Evolutionary conservation across 192 early-diverging fungal genomes (phyloP).

Genomic region (Coemansia pectinata): DNA sequence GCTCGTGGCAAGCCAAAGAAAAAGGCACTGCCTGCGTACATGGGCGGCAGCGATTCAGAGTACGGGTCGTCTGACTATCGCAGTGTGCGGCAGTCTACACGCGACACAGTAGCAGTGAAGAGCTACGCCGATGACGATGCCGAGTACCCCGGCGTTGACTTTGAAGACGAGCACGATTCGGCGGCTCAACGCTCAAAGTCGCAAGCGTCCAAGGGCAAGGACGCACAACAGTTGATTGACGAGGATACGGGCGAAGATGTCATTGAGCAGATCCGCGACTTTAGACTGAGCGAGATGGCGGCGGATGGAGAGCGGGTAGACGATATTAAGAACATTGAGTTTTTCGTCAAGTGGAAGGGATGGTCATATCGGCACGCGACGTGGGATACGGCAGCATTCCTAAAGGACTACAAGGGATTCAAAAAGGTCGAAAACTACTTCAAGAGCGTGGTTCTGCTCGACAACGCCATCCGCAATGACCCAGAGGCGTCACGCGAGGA

Average conservation of each 20-base stretch:
- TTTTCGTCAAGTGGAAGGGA: slow-evolving; percentile 93
- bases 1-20: slow-evolving; percentile 36
- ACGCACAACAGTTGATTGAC: slow-evolving; percentile 37
- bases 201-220: slow-evolving; percentile 19
- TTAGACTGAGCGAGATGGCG: slow-evolving; percentile 26
- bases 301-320: slow-evolving; percentile 26
- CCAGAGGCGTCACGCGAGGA: slow-evolving; percentile 80
- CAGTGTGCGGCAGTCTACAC: slow-evolving; percentile 42
- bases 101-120: slow-evolving; percentile 34
- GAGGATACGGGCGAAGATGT: slow-evolving; percentile 45
- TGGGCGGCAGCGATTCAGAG: slow-evolving; percentile 53
- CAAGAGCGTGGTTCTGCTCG: slow-evolving; percentile 63
- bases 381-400: slow-evolving; percentile 74
- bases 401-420: slow-evolving; percentile 78
- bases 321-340: slow-evolving; percentile 66
- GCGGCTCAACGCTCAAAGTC: slow-evolving; percentile 14
- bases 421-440: slow-evolving; percentile 89
- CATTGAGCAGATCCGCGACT: slow-evolving; percentile 56
- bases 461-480: slow-evolving; percentile 59
- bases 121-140: slow-evolving; percentile 54
- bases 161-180: slow-evolving; percentile 40
- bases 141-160: slow-evolving; percentile 44
- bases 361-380: slow-evolving; percentile 89
- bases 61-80: slow-evolving; percentile 52
- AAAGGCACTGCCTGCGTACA: slow-evolving; percentile 32